Evolutionary conservation across 2,329 filamentous ascomycete species (phyloP), one percentile per base, ranked within the genome.

Genomic region (Penicillium sclerotigenum): DNA sequence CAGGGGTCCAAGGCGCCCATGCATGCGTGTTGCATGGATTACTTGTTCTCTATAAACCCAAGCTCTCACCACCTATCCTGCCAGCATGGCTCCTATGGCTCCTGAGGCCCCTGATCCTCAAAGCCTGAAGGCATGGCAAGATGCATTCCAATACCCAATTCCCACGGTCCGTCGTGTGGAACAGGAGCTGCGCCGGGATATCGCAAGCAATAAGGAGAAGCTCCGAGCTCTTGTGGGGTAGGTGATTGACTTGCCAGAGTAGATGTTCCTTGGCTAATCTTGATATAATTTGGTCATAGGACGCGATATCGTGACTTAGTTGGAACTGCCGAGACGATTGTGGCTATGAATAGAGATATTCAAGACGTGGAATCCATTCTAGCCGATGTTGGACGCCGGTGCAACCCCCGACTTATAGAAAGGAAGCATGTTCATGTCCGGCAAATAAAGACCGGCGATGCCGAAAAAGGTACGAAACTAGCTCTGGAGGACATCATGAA

Each of bases 291-390:
- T 52, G 46, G 47, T 57, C 51, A 10, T 63, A 86, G 83, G 20
- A 79, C 82, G 65, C 83, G 84, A 68, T 97, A 97, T 75, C 89
- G 93, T 64, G 90, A 94, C 66, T 85, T 97, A 9, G 85, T 97
- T 26, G 90, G 90, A 50, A 97, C 93, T 0, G 93, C 93, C 52
- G 92, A 97, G 75, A 87, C 87, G n/a, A 97, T 97, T 63, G 88
- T 97, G 52, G 83, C 87, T 58, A 96, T 97, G 90, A 88, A 90
- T 63, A 76, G 75, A 37, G 86, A 93, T 69, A 93, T 94, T 76
- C 83, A 87, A 58, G 77, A 80, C 13, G 87, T 91, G 16, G 91
- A 96, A 73, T 77, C 80, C 5, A 83, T 86, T 36, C 80, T 97
- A 49, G 83, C 83, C 16, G 80, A 81, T 57, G 87, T 96, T 77